A percentile compares a stretch with the other conserved stretches of the same genome.
phyloP scores from a whole-genome alignment of 2,329 filamentous ascomycete genomes.

The Ceratocystiopsis sp. region DNA sequence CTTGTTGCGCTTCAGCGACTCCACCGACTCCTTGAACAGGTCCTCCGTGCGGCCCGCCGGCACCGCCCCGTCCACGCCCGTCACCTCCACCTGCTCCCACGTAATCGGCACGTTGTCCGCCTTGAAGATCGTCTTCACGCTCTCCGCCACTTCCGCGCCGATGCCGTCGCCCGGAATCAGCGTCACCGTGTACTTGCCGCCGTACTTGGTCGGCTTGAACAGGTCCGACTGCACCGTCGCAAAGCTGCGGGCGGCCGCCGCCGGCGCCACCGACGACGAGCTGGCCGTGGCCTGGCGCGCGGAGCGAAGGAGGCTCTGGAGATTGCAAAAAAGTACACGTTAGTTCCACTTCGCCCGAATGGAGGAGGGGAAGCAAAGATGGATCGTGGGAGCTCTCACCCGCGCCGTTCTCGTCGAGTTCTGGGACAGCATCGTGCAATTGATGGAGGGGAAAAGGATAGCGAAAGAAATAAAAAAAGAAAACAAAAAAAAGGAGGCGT shows the following conservation, averaged over 20 bases:
- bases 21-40: constrained; percentile 87
- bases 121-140: constrained; percentile 98
- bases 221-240: constrained; percentile 85
- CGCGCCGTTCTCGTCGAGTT: constrained; percentile 38
- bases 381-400: constrained; percentile 14
- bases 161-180: constrained; percentile 98
- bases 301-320: constrained; percentile 34
- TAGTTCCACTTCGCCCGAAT: too few relatives aligned
- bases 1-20: constrained; percentile 96
- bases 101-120: constrained; percentile 96
- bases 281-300: constrained; percentile 12
- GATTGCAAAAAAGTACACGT: neutral
- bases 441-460: neutral
- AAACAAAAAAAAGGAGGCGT: neutral
- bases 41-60: constrained; percentile 67
- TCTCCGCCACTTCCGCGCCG: constrained; percentile 92
- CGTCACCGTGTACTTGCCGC: constrained; percentile 97
- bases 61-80: constrained; percentile 68
- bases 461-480: constrained; percentile 1
- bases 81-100: constrained; percentile 97
- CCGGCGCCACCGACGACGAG: constrained; percentile 7
- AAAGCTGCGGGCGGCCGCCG: constrained; percentile 35
- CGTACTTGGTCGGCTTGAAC: constrained; percentile 98
- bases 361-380: too few relatives aligned
- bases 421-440: constrained; percentile 35